Conservation (phyloP, 805 yeast genomes). For the Starmerella lactis-condensi region DNA sequence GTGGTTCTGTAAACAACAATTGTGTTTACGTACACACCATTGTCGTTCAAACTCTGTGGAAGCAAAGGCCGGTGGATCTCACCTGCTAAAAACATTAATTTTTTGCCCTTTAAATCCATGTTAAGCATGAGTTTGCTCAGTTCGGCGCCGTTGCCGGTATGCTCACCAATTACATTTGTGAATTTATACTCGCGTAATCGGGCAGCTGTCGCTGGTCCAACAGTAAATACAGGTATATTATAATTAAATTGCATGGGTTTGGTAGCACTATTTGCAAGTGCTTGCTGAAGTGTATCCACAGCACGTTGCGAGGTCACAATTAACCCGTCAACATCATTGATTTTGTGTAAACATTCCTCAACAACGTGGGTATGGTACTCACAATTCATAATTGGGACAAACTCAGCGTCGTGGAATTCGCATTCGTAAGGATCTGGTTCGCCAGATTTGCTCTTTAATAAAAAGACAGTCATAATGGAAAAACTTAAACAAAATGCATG, state of each 20-base stretch:
- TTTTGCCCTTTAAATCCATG: constrained; percentile 11
- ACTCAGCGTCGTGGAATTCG: constrained; percentile 29
- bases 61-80: constrained; percentile 65
- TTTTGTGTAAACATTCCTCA: too few relatives aligned
- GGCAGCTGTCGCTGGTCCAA: constrained; percentile 72
- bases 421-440: constrained; percentile 51
- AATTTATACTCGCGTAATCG: constrained; percentile 49
- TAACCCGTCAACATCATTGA: constrained; percentile 32
- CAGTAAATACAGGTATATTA: constrained; percentile 48
- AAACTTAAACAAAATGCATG: background rate
- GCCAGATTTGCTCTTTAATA: constrained; percentile 54
- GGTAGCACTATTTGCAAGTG: constrained; percentile 21
- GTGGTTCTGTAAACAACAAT: constrained; percentile 52
- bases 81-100: constrained; percentile 59
- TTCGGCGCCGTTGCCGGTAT: constrained; percentile 58
- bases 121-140: constrained; percentile 44
- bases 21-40: constrained; percentile 35
- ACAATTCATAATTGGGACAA: constrained; percentile 61
- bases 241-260: constrained; percentile 20
- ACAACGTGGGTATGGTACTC: too few relatives aligned
- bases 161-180: constrained; percentile 49
- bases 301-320: constrained; percentile 85
- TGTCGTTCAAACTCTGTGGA: constrained; percentile 36
- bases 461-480: constrained; percentile 15
- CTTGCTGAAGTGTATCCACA: constrained; percentile 70